These are phyloP conservation scores for Aspergillus awamori DNA, from an alignment of 2,329 filamentous ascomycete species.

Conservation along the genomic window DNA sequence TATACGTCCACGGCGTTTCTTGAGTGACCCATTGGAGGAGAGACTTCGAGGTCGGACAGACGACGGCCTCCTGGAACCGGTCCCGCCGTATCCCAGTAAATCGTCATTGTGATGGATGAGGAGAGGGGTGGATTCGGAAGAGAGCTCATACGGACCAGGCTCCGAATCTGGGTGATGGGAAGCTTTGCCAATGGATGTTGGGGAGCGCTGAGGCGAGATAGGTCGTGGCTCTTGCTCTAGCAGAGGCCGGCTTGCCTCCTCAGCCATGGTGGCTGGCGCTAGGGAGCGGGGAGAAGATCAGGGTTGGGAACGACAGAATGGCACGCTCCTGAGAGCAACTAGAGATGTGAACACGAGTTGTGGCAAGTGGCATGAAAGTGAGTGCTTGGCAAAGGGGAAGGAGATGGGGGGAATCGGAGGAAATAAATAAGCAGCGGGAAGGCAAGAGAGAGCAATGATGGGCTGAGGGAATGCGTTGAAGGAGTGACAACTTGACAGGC, in stretches of 20 bases:
- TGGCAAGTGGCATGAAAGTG: not conserved
- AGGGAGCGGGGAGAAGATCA: slow-evolving; percentile 12
- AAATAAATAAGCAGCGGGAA: not conserved
- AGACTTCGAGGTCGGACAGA: slow-evolving; percentile 26
- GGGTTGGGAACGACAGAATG: slow-evolving; percentile 9
- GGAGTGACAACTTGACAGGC: no score
- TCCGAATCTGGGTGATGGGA: slow-evolving; percentile 21
- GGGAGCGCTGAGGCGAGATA: slow-evolving; percentile 24
- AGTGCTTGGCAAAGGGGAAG: not conserved
- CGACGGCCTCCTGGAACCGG: slow-evolving; percentile 27
- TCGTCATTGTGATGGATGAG: slow-evolving; percentile 41
- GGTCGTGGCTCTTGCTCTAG: slow-evolving; percentile 29
- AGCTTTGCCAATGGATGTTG: slow-evolving; percentile 18
- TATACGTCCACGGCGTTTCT: slow-evolving; percentile 35
- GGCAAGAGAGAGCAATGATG: not conserved
- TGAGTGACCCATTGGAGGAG: slow-evolving; percentile 18
- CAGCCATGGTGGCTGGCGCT: slow-evolving; percentile 34
- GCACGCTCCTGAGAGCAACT: not conserved
- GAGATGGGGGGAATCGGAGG: not conserved
- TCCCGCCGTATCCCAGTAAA: slow-evolving; percentile 34
- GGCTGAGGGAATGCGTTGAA: not conserved
- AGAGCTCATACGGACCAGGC: slow-evolving; percentile 35
- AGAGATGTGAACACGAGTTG: not conserved
- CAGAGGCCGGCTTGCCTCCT: slow-evolving; percentile 37
- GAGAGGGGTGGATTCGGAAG: slow-evolving; percentile 49